Base-by-base conservation (phyloP, 208 protist species). In the Acanthamoeba sp. region DNA sequence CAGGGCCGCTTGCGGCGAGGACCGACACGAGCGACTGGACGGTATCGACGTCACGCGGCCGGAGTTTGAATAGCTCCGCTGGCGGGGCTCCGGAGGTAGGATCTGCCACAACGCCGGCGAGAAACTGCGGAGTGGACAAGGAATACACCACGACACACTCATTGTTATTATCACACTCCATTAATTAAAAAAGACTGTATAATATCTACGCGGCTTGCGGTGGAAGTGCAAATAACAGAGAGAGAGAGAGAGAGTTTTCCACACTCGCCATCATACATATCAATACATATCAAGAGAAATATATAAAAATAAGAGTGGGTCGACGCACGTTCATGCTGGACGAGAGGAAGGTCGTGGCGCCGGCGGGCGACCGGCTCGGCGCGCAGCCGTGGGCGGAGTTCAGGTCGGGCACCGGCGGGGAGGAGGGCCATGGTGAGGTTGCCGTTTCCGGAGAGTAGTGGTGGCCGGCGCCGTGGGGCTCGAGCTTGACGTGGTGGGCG, bases 311-410 rank as follows among this genome's bases (percentile, higher is more conserved):
- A 48, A 48, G n/a, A 76, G 32, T 40, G 16, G 66, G 16, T 32
- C 34, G 32, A 87, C 73, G 34, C 22, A 87, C 78, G 78, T 87
- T 87, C 78, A 87, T 87, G 78, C 78, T 87, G 1, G 45, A 42
- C 20, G 78, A 87, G 45, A 87, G 78, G 45, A 87, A 87, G 29
- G 20, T 12, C 1, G 73, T 62, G 6, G 71, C 36, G 22, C 9
- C 20, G 38, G 36, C 12, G 36, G 71, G 4, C 48, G 48, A 18
- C 20, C 48, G 48, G 48, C 48, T 52, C 48, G 48, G 16, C 20
- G 16, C 71, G 27, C 20, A 16, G 29, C 14, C 4, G 69, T 42
- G 34, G 10, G 34, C 36, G 36, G 71, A 9, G 22, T 40, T 10
- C 6, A 40, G 48, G 71, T 80, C 71, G 36, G 71, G 71, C 71